Evolutionary conservation across 1,139 yeast genomes (phyloP).

Genomic region (Dujonia santamariae): DNA sequence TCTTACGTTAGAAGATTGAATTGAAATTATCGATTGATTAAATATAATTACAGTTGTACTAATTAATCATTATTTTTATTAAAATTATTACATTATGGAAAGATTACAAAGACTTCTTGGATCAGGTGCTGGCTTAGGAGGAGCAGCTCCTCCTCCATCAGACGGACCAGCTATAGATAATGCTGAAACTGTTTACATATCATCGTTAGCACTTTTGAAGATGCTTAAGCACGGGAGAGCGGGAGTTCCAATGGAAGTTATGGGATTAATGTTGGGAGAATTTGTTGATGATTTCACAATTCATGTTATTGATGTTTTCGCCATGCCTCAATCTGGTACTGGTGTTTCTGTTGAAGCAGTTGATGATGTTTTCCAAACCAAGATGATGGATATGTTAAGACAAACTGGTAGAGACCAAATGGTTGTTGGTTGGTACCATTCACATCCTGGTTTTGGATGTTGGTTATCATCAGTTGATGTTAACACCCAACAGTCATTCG

Average conservation of each 20-base stretch:
- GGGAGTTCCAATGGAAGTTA: slow-evolving; percentile 99
- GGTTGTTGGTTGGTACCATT: slow-evolving; percentile 99
- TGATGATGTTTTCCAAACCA: slow-evolving; percentile 97
- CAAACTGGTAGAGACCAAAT: slow-evolving; percentile 98
- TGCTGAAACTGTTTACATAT: slow-evolving; percentile 93
- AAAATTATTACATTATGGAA: slow-evolving; percentile 66
- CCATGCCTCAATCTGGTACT: slow-evolving; percentile 98
- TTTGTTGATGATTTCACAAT: slow-evolving; percentile 97
- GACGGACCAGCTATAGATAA: slow-evolving; percentile 90
- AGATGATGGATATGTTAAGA: slow-evolving; percentile 99
- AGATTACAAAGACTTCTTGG: slow-evolving; percentile 72
- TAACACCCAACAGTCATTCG: slow-evolving; percentile 95
- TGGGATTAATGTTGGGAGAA: slow-evolving; percentile 99
- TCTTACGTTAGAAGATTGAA: no score
- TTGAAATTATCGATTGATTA: no score
- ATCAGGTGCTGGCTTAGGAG: slow-evolving; percentile 57
- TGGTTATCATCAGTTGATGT: slow-evolving; percentile 98
- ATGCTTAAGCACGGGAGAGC: slow-evolving; percentile 99
- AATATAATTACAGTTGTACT: no score
- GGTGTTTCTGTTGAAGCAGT: slow-evolving; percentile 99
- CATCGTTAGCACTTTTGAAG: slow-evolving; percentile 89
- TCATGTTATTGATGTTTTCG: slow-evolving; percentile 96
- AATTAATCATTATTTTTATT: no score
- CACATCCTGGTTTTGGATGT: slow-evolving; percentile 99
- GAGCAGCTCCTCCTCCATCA: slow-evolving; percentile 47